Conservation (phyloP, 2,329 filamentous ascomycete genomes). For the Hypoxylon sp. region DNA sequence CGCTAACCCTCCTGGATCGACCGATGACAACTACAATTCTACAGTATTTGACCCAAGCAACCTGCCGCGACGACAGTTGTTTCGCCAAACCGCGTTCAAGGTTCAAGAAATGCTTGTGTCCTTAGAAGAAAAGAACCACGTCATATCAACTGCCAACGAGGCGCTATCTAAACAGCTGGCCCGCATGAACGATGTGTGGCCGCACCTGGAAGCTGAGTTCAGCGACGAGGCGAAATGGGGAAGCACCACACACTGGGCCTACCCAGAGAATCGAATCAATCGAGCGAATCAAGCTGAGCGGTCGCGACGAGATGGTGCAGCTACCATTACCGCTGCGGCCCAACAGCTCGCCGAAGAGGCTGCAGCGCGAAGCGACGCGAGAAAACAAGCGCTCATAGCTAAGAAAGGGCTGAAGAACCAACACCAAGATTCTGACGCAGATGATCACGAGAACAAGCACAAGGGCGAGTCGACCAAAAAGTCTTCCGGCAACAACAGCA, state of each 20-base stretch:
- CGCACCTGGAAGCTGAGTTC: slow-evolving; percentile 88
- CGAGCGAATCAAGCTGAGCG: slow-evolving; percentile 77
- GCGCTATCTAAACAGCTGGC: slow-evolving; percentile 86
- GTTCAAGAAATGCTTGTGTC: slow-evolving; percentile 89
- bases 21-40: slow-evolving; percentile 60
- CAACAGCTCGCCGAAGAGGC: slow-evolving; percentile 85
- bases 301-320: slow-evolving; percentile 81
- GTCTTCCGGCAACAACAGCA: slow-evolving; percentile 61
- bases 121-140: slow-evolving; percentile 97
- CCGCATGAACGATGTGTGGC: slow-evolving; percentile 88
- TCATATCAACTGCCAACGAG: slow-evolving; percentile 92
- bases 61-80: slow-evolving; percentile 77
- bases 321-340: slow-evolving; percentile 81
- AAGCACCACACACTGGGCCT: slow-evolving; percentile 94
- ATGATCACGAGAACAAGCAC: slow-evolving; percentile 71
- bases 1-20: slow-evolving; percentile 56
- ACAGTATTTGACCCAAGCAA: slow-evolving; percentile 69
- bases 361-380: slow-evolving; percentile 84
- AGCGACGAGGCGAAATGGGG: slow-evolving; percentile 95
- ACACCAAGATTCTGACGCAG: slow-evolving; percentile 82
- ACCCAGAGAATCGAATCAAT: slow-evolving; percentile 82
- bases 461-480: slow-evolving; percentile 72
- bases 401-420: slow-evolving; percentile 79
- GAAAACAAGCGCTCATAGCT: slow-evolving; percentile 83
- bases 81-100: slow-evolving; percentile 81